Base-by-base conservation (phyloP, 768 basidiomycete species). In the Rubroboletus pulcherrimus region DNA sequence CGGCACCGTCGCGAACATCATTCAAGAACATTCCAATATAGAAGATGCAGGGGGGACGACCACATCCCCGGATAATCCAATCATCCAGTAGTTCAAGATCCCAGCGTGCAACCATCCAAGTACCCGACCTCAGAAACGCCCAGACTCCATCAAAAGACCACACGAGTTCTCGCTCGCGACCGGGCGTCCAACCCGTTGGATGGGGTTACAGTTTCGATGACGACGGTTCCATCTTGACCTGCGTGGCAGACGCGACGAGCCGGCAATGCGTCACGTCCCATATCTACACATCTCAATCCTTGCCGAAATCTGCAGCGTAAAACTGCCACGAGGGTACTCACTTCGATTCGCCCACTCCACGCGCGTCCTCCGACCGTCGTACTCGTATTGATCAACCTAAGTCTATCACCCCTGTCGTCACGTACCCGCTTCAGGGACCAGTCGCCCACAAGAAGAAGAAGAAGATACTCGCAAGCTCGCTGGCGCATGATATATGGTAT, bases 401-500 rank as follows among this genome's bases (percentile, higher is more conserved):
- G 68, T 41, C 61, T 74, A 40, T 78, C 72, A 2, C 79, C 79
- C 34, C 81, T 81, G 59, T 43, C 42, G n/a, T 21, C n/a, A 24
- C 11, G 8, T 9, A 30, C 14, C 2, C 11, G 4, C 7, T 24
- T 41, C 14, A 50, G 53, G 2, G 4, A 21, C 12, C 39, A 4
- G 9, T 21, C 10, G 14, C 21, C 12, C 38, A 15, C 21, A 24
- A 24, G 29, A 45, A 4, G 14, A 19, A 34, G 24, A 17, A 40
- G 8, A 49, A 30, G 34, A 52, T 7, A 70, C 76, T 43, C 59
- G 74, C 82, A 69, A 51, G 19, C 64, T 54, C 1, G 76, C 79
- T 1, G 74, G 69, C 5, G 74, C 67, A 59, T 82, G 78, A 57
- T 75, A 81, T n/a, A 75, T 57, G 2, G 71, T 66, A 51, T 81